phyloP scores from a whole-genome alignment of 2,329 filamentous ascomycete genomes.

The Alternaria tenuissima region DNA sequence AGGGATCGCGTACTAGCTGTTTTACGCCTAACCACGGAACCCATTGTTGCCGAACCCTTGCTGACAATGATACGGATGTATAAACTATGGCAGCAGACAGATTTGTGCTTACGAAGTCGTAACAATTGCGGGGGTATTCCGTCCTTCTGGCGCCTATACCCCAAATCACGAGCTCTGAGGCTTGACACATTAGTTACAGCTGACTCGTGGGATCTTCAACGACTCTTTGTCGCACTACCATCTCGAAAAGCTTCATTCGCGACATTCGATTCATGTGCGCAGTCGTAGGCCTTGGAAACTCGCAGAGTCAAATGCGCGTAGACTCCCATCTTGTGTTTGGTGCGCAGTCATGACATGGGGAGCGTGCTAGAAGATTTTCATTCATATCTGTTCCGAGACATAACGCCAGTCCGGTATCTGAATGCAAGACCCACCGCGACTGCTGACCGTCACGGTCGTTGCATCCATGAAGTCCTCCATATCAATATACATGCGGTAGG shows the following conservation, averaged over 20 bases:
- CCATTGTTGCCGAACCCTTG: slow-evolving; percentile 6
- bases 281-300: background rate
- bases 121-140: slow-evolving; percentile 1
- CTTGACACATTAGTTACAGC: background rate
- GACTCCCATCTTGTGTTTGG: background rate
- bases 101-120: background rate
- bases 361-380: slow-evolving; percentile 47
- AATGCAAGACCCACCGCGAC: slow-evolving; percentile 43
- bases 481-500: slow-evolving; percentile 35
- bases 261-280: background rate
- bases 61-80: background rate
- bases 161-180: background rate
- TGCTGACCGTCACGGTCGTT: slow-evolving; percentile 30
- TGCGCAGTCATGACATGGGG: slow-evolving; percentile 1
- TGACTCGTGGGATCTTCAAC: background rate
- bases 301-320: background rate
- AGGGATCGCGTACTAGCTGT: slow-evolving; percentile 7
- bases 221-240: background rate
- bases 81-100: background rate
- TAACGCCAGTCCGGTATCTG: slow-evolving; percentile 46
- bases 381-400: slow-evolving; percentile 45
- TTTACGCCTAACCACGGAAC: slow-evolving; percentile 7
- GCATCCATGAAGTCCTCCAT: slow-evolving; percentile 29
- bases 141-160: background rate
- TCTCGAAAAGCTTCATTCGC: background rate